Evolutionary conservation across 2,329 filamentous ascomycete species (phyloP).

Genomic region (Microthyrium microscopicum): DNA sequence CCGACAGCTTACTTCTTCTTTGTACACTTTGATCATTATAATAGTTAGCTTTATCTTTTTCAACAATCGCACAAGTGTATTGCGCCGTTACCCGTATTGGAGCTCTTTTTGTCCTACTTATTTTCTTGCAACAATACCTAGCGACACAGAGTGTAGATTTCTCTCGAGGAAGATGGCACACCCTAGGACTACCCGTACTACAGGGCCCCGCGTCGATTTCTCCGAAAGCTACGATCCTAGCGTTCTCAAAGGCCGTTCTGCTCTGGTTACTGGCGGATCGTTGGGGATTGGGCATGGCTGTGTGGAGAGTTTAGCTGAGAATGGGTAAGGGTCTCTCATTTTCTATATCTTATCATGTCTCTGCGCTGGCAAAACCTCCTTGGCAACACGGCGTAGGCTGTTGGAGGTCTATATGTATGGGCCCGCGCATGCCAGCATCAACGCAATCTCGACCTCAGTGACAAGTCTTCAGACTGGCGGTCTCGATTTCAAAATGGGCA

Average conservation of each 20-base stretch:
- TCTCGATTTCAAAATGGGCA: no score
- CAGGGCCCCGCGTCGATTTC: no score
- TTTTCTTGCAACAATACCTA: no score
- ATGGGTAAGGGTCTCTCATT: slow-evolving; percentile 11
- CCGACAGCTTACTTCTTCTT: background rate
- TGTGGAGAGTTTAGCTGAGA: slow-evolving; percentile 12
- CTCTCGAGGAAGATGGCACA: background rate
- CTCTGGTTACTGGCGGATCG: slow-evolving; percentile 16
- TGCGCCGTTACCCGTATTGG: background rate
- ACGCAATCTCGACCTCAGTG: no score
- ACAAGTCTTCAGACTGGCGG: no score
- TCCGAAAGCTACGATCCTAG: slow-evolving; percentile 9
- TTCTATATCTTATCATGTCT: background rate
- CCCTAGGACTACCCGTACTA: background rate
- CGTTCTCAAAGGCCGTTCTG: slow-evolving; percentile 12
- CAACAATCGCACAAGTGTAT: background rate
- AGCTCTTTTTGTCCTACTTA: background rate
- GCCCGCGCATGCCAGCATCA: no score
- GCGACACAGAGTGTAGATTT: background rate
- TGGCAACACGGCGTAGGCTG: no score
- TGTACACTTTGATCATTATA: background rate
- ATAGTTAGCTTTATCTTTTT: slow-evolving; percentile 1
- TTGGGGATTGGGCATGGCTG: slow-evolving; percentile 13
- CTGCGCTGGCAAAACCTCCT: no score
- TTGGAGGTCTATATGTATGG: no score